Evolutionary conservation across 176 grass and related monocot species (phyloP).

Genomic region (Tillandsia fasciculata): DNA sequence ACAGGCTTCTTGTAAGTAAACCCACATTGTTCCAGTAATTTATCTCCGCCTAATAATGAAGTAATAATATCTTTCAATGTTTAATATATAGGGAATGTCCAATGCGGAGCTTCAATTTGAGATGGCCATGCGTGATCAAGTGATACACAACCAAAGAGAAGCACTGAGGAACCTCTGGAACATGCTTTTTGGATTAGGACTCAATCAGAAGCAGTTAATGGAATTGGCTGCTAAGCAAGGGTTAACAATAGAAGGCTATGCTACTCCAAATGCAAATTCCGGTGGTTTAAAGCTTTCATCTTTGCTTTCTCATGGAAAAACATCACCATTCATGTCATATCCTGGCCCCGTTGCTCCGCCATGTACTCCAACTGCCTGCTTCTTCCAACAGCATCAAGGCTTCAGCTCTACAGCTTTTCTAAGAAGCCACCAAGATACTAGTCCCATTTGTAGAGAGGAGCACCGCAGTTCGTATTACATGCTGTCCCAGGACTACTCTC

Average conservation of each 20-base stretch:
- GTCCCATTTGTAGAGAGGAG: conserved; percentile 52
- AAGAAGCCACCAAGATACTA: conserved; percentile 35
- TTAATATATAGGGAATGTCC: conserved; percentile 48
- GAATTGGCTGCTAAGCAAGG: conserved; percentile 82
- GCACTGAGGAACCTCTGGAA: conserved; percentile 74
- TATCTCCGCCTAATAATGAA: background rate
- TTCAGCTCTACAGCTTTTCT: conserved; percentile 54
- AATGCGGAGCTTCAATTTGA: conserved; percentile 97
- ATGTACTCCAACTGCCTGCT: conserved; percentile 41
- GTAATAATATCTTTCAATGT: background rate
- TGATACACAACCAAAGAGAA: conserved; percentile 97
- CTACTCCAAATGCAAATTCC: conserved; percentile 37
- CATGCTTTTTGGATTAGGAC: conserved; percentile 73
- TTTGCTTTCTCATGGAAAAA: conserved; percentile 19
- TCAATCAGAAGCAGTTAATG: conserved; percentile 84
- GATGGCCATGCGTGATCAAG: conserved; percentile 97
- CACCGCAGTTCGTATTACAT: conserved; percentile 66
- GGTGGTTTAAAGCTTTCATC: conserved; percentile 23
- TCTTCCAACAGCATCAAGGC: conserved; percentile 74
- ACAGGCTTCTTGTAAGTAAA: conserved; percentile 93
- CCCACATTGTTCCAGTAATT: background rate
- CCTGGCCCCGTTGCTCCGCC: conserved; percentile 24
- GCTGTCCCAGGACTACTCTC: conserved; percentile 36
- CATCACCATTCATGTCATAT: conserved; percentile 38
- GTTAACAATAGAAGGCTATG: conserved; percentile 67